Evolutionary conservation across 2,329 filamentous ascomycete genomes (phyloP).

Genomic region (Teratosphaeria viscida): DNA sequence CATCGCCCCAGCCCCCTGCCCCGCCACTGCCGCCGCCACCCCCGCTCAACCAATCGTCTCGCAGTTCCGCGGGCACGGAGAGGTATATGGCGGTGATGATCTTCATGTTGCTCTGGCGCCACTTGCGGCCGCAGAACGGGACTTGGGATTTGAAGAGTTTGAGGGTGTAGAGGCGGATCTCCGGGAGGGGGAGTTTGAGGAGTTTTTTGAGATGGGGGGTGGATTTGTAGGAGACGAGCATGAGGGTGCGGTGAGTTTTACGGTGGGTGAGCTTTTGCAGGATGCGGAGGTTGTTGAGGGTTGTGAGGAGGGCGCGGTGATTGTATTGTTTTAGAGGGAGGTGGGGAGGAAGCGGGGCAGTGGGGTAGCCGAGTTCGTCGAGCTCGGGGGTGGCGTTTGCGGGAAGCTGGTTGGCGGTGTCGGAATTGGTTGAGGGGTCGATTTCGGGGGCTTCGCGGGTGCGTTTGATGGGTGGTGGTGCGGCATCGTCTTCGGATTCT

Average conservation of each 20-base stretch:
- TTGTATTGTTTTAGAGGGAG: slow-evolving; percentile 77
- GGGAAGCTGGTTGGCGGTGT: not conserved
- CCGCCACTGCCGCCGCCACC: slow-evolving; percentile 39
- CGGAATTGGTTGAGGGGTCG: not conserved
- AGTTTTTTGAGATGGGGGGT: slow-evolving; percentile 85
- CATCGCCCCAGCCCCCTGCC: slow-evolving; percentile 42
- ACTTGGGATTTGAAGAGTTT: slow-evolving; percentile 99
- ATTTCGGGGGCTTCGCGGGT: slow-evolving; percentile 6
- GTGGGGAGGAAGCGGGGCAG: slow-evolving; percentile 52
- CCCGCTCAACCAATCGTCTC: slow-evolving; percentile 90
- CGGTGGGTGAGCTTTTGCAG: slow-evolving; percentile 96
- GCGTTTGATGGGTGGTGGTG: slow-evolving; percentile 59
- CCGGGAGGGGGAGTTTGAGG: slow-evolving; percentile 78
- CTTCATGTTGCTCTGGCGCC: slow-evolving; percentile 96
- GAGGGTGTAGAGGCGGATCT: slow-evolving; percentile 83
- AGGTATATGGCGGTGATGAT: slow-evolving; percentile 96
- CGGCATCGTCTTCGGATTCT: slow-evolving; percentile 56
- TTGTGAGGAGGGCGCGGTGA: slow-evolving; percentile 87
- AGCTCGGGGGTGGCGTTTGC: slow-evolving; percentile 44
- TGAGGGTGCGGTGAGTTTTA: slow-evolving; percentile 87
- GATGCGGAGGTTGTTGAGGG: slow-evolving; percentile 89
- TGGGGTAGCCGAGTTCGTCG: slow-evolving; percentile 78
- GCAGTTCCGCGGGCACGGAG: slow-evolving; percentile 80
- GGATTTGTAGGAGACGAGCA: slow-evolving; percentile 92
- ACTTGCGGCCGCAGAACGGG: slow-evolving; percentile 94